Evolutionary conservation across 2,329 filamentous ascomycete genomes (phyloP), one percentile per base, ranked within the genome.

Genomic region (Phialophora macrospora): DNA sequence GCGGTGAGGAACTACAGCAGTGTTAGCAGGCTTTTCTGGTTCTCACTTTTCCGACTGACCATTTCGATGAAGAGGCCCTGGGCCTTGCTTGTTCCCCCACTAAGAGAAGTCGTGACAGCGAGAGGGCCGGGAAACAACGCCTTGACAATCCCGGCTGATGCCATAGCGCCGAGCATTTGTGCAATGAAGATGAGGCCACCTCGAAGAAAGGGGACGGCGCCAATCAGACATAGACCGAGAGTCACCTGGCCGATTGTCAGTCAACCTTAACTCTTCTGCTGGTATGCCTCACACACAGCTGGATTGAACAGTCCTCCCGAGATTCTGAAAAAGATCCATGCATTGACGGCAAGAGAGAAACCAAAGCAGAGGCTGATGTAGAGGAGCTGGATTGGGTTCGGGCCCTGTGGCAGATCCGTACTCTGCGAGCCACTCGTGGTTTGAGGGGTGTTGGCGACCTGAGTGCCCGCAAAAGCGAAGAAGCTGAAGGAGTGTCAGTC

Each of bases 61-160:
- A 88, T 84, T 75, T 90, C 88, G 55, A 90, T 83, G 73, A 90
- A 89, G 48, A 90, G 78, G 6, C 88, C 88, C 65, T 86, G 87
- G 0, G 79, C 79, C 9, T 82, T 78, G 64, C 78, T 84, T 3
- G 84, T 80, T 12, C 82, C 83, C 11, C 79, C 78, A 1, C 80
- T 80, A 2, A 90, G 80, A 4, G 79, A 78, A n/a, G 87, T 90
- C 56, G 78, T 78, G 4, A 88, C 86, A 5, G 80, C 78, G 20
- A 88, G 74, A 1, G 79, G 76, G 0, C 84, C 86, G 0, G 87
- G 87, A n/a, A 89, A 80, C 4, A 90, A 77, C 1, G 79, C 83
- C 38, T 82, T 80, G 1, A 85, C 82, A 1, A 89, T 80, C 20
- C 81, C 86, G 0, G 86, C 83, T 1, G 88, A 84, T 1, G 83